Percentiles rank a stretch among this genome's conserved stretches.
phyloP scores from a whole-genome alignment of 108 stramenopile species.

The Cyclotella baltica region DNA sequence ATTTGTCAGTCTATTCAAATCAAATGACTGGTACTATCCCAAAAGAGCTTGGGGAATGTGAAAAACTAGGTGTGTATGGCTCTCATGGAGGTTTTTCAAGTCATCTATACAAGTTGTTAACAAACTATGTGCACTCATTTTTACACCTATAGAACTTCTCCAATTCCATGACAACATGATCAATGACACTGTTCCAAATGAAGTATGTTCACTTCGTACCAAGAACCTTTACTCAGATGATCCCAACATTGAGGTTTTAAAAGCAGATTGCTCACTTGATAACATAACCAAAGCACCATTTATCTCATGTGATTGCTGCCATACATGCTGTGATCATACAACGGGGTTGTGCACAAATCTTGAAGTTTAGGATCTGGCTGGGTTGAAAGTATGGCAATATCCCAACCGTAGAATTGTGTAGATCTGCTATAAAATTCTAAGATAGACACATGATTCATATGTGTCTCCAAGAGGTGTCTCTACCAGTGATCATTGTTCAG shows the following conservation, averaged over 20 bases:
- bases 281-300: not conserved
- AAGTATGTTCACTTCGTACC: conserved; percentile 5
- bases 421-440: too few species aligned
- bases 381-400: too few species aligned
- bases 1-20: conserved; percentile 10
- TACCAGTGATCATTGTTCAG: too few species aligned
- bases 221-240: conserved; percentile 1
- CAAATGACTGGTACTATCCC: conserved; percentile 26
- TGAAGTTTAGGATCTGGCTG: not conserved
- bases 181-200: conserved; percentile 17
- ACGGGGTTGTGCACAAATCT: not conserved
- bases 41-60: conserved; percentile 9
- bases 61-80: conserved; percentile 1
- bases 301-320: not conserved
- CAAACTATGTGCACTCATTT: not conserved
- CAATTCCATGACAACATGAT: conserved; percentile 11
- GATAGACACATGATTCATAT: too few species aligned
- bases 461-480: too few species aligned
- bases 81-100: not conserved
- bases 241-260: not conserved
- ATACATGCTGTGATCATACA: not conserved
- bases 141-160: not conserved
- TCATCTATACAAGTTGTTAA: not conserved
- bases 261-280: conserved; percentile 1
- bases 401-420: too few species aligned